Percentiles rank a stretch among this genome's conserved stretches.
These are phyloP conservation scores for Brasenia schreberi DNA, from an alignment of 164 flowering plant genomes.

Conservation along the genomic window DNA sequence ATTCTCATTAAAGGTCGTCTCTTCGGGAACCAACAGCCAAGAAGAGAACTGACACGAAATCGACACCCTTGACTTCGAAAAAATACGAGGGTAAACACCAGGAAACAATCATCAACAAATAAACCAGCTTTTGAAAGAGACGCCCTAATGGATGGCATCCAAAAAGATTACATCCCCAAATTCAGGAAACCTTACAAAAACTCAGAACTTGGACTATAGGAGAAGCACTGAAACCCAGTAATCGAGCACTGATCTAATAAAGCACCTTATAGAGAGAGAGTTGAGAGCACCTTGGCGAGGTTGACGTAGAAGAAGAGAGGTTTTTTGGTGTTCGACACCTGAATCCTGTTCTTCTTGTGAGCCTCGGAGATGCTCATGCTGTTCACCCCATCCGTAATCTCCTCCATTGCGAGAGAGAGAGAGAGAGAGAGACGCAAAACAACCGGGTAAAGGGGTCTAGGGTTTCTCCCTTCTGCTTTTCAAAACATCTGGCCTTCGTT, in stretches of 20 bases:
- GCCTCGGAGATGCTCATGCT: slow-evolving; percentile 22
- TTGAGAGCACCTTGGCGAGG: slow-evolving; percentile 20
- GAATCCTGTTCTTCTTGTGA: slow-evolving; percentile 47
- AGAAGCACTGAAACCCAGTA: not conserved
- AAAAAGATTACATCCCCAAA: too few species aligned
- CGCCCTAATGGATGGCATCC: not conserved
- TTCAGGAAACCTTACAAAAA: too few species aligned
- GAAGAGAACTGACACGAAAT: not conserved
- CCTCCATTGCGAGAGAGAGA: slow-evolving; percentile 21
- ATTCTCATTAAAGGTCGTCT: too few species aligned
- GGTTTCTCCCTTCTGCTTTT: too few species aligned
- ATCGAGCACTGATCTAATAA: not conserved
- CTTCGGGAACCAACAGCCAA: too few species aligned
- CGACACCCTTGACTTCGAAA: not conserved
- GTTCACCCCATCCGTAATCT: slow-evolving; percentile 33
- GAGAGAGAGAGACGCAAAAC: not conserved
- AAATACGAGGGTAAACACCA: not conserved
- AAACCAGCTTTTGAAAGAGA: not conserved
- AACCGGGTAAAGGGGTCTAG: too few species aligned
- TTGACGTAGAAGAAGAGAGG: too few species aligned
- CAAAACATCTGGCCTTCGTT: too few species aligned
- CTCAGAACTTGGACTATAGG: too few species aligned
- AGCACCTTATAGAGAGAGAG: slow-evolving; percentile 50
- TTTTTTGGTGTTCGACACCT: slow-evolving; percentile 56
- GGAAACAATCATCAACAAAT: not conserved